A percentile compares a stretch with the other conserved stretches of the same genome.
These are phyloP conservation scores for Amanita rimosa DNA, from an alignment of 768 basidiomycete species.

Conservation along the genomic window DNA sequence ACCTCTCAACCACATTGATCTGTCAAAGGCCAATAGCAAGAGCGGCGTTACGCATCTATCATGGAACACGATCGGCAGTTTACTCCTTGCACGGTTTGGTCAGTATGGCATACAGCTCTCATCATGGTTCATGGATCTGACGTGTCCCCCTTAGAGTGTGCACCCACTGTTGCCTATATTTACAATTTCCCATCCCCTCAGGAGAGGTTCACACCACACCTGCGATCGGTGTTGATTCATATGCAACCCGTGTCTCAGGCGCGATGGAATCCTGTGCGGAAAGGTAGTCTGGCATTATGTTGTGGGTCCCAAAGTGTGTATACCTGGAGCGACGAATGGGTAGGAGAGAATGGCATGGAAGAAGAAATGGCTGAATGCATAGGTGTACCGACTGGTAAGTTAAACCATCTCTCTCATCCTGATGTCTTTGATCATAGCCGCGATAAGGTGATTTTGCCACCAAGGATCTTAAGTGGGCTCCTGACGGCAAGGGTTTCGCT, in stretches of 20 bases:
- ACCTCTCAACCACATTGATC: constrained; percentile 37
- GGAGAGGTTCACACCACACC: constrained; percentile 43
- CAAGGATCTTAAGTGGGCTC: constrained; percentile 65
- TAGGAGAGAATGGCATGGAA: constrained; percentile 39
- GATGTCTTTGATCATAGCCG: not conserved
- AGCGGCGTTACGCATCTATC: constrained; percentile 62
- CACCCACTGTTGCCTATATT: constrained; percentile 54
- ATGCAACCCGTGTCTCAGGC: constrained; percentile 50
- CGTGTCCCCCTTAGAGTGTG: constrained; percentile 33
- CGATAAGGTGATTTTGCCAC: constrained; percentile 59
- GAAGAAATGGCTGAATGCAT: constrained; percentile 88
- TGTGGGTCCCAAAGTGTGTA: constrained; percentile 60
- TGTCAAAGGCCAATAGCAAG: constrained; percentile 52
- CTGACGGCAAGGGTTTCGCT: constrained; percentile 75
- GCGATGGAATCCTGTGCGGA: constrained; percentile 79
- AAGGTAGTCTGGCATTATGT: constrained; percentile 56
- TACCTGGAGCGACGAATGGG: constrained; percentile 80
- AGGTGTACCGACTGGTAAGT: constrained; percentile 79
- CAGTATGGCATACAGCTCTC: constrained; percentile 9
- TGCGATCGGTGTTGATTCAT: constrained; percentile 63
- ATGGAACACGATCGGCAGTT: constrained; percentile 70
- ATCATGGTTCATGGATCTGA: no score
- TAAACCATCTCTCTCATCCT: constrained; percentile 6
- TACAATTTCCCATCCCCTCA: constrained; percentile 59
- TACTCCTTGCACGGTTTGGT: constrained; percentile 72